Evolutionary conservation across 441 rosid species (phyloP), one percentile per base, ranked within the genome.

Genomic region (Corymbia calophylla): DNA sequence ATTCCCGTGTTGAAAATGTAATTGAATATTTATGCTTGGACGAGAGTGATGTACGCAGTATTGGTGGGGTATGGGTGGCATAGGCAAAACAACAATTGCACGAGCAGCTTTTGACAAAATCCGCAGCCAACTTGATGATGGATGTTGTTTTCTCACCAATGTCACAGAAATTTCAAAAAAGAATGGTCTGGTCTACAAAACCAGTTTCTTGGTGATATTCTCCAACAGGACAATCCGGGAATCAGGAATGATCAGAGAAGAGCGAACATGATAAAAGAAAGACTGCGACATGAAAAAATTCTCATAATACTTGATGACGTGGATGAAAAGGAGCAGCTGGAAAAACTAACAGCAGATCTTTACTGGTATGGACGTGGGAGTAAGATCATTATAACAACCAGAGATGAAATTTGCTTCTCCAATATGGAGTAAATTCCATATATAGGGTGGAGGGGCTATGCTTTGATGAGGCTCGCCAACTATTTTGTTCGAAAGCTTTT

Each of bases 291-390:
- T 70, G 86, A 44, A 89, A 82, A 89, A 90, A 92, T 47, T 58
- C 90, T 81, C 90, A 91, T 44, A 81, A 54, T 54, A 54, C 89
- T 91, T 2, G 93, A 94, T 70, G 95, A 93, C 87, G 94, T 92
- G 39, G 87, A 89, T 82, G 23, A 62, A 68, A 23, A 53, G 70
- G 84, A 89, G n/a, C 93, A 90, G 66, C 56, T 93, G 86, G 39
- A 90, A 56, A 51, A 8, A 25, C 86, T 93, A 54, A 92, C 88
- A 4, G 51, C 92, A 91, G 87, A 82, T 85, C 31, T 31, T 84
- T 53, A 66, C 84, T 92, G 95, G 94, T 93, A 89, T 89, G 91
- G 94, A 13, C 86, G 85, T 4, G 93, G 94, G 73, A 94, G 95
- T 66, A 91, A 93, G 89, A 90, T 94, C 86, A 89, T 94, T 17